Evolutionary conservation across 768 basidiomycete species (phyloP), one percentile per base, ranked within the genome.

Genomic region (Hemileccinum rubropunctum): DNA sequence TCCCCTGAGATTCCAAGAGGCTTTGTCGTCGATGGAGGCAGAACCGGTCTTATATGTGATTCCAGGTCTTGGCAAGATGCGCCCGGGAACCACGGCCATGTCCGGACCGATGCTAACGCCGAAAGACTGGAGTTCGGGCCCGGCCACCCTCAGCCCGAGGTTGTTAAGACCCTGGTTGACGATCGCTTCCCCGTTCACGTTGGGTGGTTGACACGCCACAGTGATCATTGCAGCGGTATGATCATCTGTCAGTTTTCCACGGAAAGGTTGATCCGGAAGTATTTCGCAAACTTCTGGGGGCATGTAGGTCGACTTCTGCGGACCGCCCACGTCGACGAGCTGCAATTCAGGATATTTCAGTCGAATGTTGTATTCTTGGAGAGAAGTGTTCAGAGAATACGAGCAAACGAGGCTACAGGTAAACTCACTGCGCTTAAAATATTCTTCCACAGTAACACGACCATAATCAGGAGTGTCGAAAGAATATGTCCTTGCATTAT

Each of bases 71-170:
- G 70, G 68, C 15, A 80, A 66, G 52, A 80, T 73, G 37, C 79
- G 79, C 7, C 76, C 80, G 1, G 80, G 79, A 8, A 80, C 78
- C 23, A 81, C 75, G 14, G 79, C 72, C 78, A 80, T 80, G 27
- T 81, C 63, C 3, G 58, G 64, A 20, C 76, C 75, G 48, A 80
- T 65, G 55, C 50, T 66, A 45, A 81, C 62, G 13, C 77, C 77
- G 52, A 80, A 80, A 13, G 66, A 65, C 17, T 65, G 56, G 20
- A 79, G 65, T 27, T 68, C 58, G 18, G 75, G 68, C 1, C 64
- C 56, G 0, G 66, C 57, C 12, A 58, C 59, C 32, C 28, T 58
- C 50, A 80, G 67, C 4, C 79, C 80, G 15, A 80, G 73, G 36
- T 68, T 65, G 38, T 46, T 46, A 10, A 81, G 66, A 15, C 79